A percentile compares a stretch with the other conserved stretches of the same genome.
Evolutionary conservation across 73 alveolate genomes (phyloP).

Genomic region (Stentor coeruleus): DNA sequence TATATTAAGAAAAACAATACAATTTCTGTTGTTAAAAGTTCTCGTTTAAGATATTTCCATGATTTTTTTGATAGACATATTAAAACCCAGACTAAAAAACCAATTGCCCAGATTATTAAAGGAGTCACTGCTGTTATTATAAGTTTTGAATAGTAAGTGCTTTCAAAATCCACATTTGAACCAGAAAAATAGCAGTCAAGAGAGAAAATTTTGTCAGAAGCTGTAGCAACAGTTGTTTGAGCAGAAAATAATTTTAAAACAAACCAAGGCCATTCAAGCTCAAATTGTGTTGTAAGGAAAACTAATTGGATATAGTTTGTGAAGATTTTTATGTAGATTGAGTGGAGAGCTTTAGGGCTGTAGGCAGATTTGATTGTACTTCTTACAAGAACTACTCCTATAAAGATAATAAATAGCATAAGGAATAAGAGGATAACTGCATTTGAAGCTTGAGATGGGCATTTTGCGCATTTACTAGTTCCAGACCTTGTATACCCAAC

Average conservation of each 20-base stretch:
- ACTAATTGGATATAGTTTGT: slow-evolving; percentile 30
- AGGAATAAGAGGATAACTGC: background rate
- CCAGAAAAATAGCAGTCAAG: slow-evolving; percentile 44
- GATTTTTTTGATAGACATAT: slow-evolving; percentile 9
- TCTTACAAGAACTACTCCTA: background rate
- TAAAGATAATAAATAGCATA: background rate
- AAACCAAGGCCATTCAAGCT: slow-evolving; percentile 24
- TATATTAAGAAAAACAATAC: slow-evolving; percentile 46
- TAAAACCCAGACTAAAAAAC: slow-evolving; percentile 26
- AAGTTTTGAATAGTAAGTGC: slow-evolving; percentile 34
- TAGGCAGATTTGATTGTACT: slow-evolving; percentile 10
- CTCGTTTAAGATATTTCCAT: slow-evolving; percentile 20
- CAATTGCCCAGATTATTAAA: slow-evolving; percentile 14
- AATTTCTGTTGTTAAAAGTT: slow-evolving; percentile 33
- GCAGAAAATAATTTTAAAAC: background rate
- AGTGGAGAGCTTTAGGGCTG: background rate
- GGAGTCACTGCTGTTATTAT: slow-evolving; percentile 40
- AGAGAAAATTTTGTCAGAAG: slow-evolving; percentile 35
- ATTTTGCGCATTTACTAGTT: background rate
- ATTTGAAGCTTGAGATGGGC: background rate
- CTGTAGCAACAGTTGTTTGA: background rate
- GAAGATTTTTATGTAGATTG: slow-evolving; percentile 56
- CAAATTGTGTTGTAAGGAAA: background rate
- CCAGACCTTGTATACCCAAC: background rate
- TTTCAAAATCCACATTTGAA: slow-evolving; percentile 22